Evolutionary conservation across 768 basidiomycete genomes (phyloP).

Genomic region (Amanita rubescens): DNA sequence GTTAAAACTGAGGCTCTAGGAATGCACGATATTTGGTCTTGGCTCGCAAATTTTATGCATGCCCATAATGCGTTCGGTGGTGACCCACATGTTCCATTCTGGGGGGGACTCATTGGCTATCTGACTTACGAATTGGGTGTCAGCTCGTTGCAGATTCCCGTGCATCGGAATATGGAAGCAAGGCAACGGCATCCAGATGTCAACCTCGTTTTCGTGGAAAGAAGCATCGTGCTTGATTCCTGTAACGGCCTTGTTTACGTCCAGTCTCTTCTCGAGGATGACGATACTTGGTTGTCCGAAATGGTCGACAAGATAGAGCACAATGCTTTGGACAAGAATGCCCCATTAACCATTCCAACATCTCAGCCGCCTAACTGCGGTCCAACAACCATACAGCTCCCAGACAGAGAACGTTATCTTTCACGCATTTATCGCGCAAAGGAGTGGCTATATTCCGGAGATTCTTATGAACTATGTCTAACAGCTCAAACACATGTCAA

Average conservation of each 20-base stretch:
- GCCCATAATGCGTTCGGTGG: constrained; percentile 41
- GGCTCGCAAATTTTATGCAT: constrained; percentile 67
- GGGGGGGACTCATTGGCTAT: constrained; percentile 77
- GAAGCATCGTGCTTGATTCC: constrained; percentile 65
- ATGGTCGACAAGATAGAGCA: constrained; percentile 27
- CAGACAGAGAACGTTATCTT: constrained; percentile 56
- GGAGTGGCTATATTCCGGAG: constrained; percentile 70
- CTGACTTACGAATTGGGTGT: constrained; percentile 78
- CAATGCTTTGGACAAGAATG: background rate
- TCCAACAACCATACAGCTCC: constrained; percentile 34
- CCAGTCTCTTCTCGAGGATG: constrained; percentile 56
- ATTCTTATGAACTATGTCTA: constrained; percentile 91
- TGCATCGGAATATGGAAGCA: constrained; percentile 19
- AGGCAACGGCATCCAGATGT: constrained; percentile 52
- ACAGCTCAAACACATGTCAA: constrained; percentile 65
- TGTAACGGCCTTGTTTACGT: constrained; percentile 43
- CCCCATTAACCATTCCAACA: constrained; percentile 3
- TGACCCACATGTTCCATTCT: constrained; percentile 55
- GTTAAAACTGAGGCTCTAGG: constrained; percentile 35
- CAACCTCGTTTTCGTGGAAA: constrained; percentile 70
- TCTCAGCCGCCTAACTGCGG: constrained; percentile 1
- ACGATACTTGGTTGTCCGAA: constrained; percentile 52
- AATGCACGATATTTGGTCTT: constrained; percentile 60
- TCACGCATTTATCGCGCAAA: constrained; percentile 63
- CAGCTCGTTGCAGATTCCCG: constrained; percentile 40